Evolutionary conservation across 352 stramenopile genomes (phyloP), one percentile per base, ranked within the genome.

Genomic region (Pythium dissotocum): DNA sequence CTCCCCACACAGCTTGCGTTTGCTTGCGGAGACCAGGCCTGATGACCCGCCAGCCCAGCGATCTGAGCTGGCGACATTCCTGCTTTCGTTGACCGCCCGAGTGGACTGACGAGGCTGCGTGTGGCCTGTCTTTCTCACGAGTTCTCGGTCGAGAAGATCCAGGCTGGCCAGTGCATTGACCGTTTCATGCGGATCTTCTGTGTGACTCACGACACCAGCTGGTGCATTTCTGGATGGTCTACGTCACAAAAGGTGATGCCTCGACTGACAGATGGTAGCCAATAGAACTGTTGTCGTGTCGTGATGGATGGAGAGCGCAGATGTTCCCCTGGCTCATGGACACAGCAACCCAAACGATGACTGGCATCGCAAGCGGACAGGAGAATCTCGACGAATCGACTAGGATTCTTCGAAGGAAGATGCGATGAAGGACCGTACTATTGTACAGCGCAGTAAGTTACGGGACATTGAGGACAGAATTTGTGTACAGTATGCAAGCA

Each of bases 371-470:
- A 42, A 12, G 36, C 36, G 4, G 2, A 24, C 35, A 40, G 35
- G 40, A 24, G 40, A 49, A 49, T 49, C 40, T 49, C 40, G 40
- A 49, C 40, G 40, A 49, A 49, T 49, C 40, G 40, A 49, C 40
- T 26, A 24, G 40, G 40, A 49, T 24, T 12, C 14, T 7, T 38
- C 33, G 10, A 12, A 42, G 33, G 9, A 38, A 38, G 33, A 9
- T 38, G 5, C 33, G 33, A 38, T 38, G 33, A 38, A 9, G 21
- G 21, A 24, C 21, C 21, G 21, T 24, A 24, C 21, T 24, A 24
- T 24, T 24, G 21, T 24, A 24, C 21, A 24, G 21, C 21, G 21
- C 21, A 24, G 21, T 24, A 24, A 24, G 21, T 24, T 24, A 24
- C 21, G 21, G 21, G 21, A 24, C 21, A 24, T 24, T 24, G 21